Evolutionary conservation across 2,329 filamentous ascomycete genomes (phyloP).

Genomic region (Exophiala alcalophila): DNA sequence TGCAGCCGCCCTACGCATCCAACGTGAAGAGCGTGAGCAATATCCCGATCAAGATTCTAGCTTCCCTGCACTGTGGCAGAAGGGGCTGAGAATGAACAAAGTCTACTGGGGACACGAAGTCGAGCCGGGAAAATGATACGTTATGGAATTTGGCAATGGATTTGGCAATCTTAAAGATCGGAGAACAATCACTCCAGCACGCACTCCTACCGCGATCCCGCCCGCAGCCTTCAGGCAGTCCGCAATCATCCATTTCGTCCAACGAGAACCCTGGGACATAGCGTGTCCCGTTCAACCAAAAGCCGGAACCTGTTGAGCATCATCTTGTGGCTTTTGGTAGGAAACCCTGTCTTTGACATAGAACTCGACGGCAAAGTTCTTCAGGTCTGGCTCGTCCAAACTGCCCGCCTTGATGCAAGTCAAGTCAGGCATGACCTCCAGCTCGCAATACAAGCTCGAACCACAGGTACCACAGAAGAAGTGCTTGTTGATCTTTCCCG

Average conservation of each 20-base stretch:
- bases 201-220: too few species aligned
- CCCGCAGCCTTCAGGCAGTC: too few species aligned
- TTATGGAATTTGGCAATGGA: too few species aligned
- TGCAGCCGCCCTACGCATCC: slow-evolving; percentile 54
- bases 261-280: too few species aligned
- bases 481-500: slow-evolving; percentile 56
- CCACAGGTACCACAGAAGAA: slow-evolving; percentile 56
- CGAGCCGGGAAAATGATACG: slow-evolving; percentile 8
- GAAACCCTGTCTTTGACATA: slow-evolving; percentile 51
- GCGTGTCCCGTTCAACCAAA: slow-evolving; percentile 25
- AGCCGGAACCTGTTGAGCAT: slow-evolving; percentile 47
- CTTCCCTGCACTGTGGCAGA: slow-evolving; percentile 25
- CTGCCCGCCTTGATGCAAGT: slow-evolving; percentile 52
- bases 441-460: slow-evolving; percentile 50
- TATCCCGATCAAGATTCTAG: slow-evolving; percentile 38
- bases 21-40: slow-evolving; percentile 53
- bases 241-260: too few species aligned
- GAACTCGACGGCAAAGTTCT: slow-evolving; percentile 50
- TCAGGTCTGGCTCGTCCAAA: slow-evolving; percentile 48
- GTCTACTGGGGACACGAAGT: slow-evolving; percentile 23
- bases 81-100: slow-evolving; percentile 19
- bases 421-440: slow-evolving; percentile 53
- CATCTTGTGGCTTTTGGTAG: slow-evolving; percentile 45
- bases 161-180: too few species aligned
- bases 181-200: too few species aligned